phyloP scores from a whole-genome alignment of 2,329 filamentous ascomycete genomes.

The Penicillium digitatum region DNA sequence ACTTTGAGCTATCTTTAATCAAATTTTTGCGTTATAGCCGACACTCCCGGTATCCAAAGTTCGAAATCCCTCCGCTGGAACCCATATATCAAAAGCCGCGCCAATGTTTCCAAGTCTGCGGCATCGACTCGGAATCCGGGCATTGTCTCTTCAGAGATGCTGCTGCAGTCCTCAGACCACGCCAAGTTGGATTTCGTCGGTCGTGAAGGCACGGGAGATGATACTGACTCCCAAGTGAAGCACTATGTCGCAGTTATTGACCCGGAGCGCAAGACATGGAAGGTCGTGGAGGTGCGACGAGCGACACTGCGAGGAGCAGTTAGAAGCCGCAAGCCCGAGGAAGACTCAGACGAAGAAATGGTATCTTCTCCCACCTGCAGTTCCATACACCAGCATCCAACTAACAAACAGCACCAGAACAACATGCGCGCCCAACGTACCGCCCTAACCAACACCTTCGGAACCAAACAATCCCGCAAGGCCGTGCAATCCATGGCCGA shows the following conservation, averaged over 20 bases:
- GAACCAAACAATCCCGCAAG: constrained; percentile 50
- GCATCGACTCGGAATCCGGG: constrained; percentile 33
- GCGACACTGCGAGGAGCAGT: constrained; percentile 52
- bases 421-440: constrained; percentile 39
- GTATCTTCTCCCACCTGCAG: constrained; percentile 18
- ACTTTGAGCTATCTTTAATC: not conserved
- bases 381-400: not conserved
- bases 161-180: constrained; percentile 60
- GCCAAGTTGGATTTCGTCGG: constrained; percentile 58
- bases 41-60: constrained; percentile 34
- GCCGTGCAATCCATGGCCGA: constrained; percentile 47
- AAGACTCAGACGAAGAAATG: constrained; percentile 30
- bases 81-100: constrained; percentile 51
- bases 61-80: constrained; percentile 31
- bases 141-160: constrained; percentile 47
- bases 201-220: constrained; percentile 45
- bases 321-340: constrained; percentile 26
- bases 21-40: constrained; percentile 21
- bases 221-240: constrained; percentile 51
- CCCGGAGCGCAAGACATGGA: constrained; percentile 49
- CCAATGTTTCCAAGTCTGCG: constrained; percentile 32
- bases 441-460: constrained; percentile 48
- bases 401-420: constrained; percentile 26
- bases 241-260: constrained; percentile 62
- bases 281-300: constrained; percentile 53